Evolutionary conservation across 257 asterid genomes (phyloP).

Genomic region (Schizonepeta tenuifolia): DNA sequence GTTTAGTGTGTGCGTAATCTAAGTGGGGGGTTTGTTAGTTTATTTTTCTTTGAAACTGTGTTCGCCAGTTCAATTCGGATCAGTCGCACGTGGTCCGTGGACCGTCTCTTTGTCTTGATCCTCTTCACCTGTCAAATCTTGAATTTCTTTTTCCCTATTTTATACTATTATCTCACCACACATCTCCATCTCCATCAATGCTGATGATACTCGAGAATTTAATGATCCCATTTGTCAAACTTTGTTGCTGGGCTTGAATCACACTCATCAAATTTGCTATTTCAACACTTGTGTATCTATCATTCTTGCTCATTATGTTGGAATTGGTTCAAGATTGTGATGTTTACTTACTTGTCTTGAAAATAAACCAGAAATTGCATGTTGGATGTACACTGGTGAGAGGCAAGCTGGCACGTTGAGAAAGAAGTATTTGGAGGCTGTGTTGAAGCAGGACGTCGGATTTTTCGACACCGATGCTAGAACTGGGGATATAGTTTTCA

Average conservation of each 20-base stretch:
- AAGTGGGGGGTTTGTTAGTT: background rate
- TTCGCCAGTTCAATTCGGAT: slow-evolving; percentile 54
- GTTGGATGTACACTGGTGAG: slow-evolving; percentile 99
- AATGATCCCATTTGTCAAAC: slow-evolving; percentile 10
- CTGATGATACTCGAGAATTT: slow-evolving; percentile 41
- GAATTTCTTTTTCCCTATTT: slow-evolving; percentile 38
- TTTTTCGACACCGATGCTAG: slow-evolving; percentile 98
- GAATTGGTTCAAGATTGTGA: slow-evolving; percentile 13
- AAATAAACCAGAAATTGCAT: slow-evolving; percentile 74
- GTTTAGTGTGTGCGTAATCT: background rate
- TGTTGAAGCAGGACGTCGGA: slow-evolving; percentile 97
- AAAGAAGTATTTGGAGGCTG: slow-evolving; percentile 92
- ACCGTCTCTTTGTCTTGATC: slow-evolving; percentile 75
- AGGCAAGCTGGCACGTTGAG: slow-evolving; percentile 88
- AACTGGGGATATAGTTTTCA: slow-evolving; percentile 96
- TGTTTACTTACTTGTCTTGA: background rate
- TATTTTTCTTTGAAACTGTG: slow-evolving; percentile 18
- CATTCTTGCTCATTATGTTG: slow-evolving; percentile 2
- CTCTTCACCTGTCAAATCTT: slow-evolving; percentile 65
- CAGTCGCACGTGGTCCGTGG: slow-evolving; percentile 95
- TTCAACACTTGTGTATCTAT: background rate
- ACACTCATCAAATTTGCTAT: slow-evolving; percentile 20
- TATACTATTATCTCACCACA: slow-evolving; percentile 52
- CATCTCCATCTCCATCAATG: slow-evolving; percentile 76
- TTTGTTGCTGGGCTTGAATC: background rate